Evolutionary conservation across 768 basidiomycete species (phyloP), one percentile per base, ranked within the genome.

Genomic region (Arthromyces matolae): DNA sequence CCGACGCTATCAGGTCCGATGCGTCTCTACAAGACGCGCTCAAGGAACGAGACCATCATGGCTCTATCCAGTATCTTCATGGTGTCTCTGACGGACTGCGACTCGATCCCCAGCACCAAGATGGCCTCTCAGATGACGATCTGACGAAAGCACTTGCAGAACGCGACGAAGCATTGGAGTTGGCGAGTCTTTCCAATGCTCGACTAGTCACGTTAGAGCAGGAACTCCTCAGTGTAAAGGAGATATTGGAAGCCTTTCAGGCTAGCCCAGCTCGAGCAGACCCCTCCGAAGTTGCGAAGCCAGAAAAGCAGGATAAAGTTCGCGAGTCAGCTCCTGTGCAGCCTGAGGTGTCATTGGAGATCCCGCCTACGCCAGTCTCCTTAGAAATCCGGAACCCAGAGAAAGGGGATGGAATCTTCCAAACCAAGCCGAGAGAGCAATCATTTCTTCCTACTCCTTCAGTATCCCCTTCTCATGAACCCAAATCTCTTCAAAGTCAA

Each of bases 211-310:
- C 48, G 12, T 45, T 56, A 10, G 36, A 53, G 12, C 38, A 54
- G 27, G 60, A 64, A 33, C 42, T 67, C 5, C 5, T 18, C 13
- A 43, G 47, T 16, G 39, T 63, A 16, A 45, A 57, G 33, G 57
- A 67, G 33, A 49, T 59, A 7, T 45, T 65, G 5, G 23, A 58
- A 7, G 59, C 60, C 7, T 44, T 66, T 20, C 50, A 54, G 34
- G 42, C 20, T 16, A 29, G n/a, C n/a, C n/a, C n/a, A 47, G 5
- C 51, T 53, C 12, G 45, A 53, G 2, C 38, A 52, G 6, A 19
- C 19, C 8, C 42, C 8, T 8, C 23, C 13, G 24, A 9, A 20
- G 29, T n/a, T 23, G 16, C 19, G 34, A 37, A 8, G 16, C 14
- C 32, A 33, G 13, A 13, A 14, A 20, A n/a, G 5, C 16, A 13